These are phyloP conservation scores for Neonectria punicea DNA, from an alignment of 2,329 filamentous ascomycete species.

Conservation along the genomic window DNA sequence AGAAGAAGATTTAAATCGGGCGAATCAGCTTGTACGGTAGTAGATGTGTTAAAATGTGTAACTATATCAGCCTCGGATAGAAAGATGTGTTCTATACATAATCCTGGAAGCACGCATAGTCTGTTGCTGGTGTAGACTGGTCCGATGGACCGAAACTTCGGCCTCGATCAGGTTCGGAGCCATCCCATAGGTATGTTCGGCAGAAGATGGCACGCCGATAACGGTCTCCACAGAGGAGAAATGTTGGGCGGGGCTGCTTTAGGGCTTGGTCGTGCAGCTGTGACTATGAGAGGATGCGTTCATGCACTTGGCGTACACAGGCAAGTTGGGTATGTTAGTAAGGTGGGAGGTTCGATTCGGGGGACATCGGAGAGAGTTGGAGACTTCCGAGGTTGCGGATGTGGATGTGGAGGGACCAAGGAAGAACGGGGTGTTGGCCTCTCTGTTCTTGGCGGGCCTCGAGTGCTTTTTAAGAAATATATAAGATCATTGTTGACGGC, in stretches of 20 bases:
- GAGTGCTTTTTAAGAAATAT: too few species aligned
- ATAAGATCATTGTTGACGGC: too few species aligned
- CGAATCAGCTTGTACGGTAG: constrained; percentile 40
- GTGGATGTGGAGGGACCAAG: too few species aligned
- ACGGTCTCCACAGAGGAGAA: background rate
- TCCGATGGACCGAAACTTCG: background rate
- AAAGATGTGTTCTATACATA: constrained; percentile 29
- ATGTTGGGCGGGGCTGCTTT: background rate
- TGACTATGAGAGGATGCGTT: constrained; percentile 22
- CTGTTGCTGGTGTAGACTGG: background rate
- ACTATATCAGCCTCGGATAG: constrained; percentile 44
- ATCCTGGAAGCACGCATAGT: background rate
- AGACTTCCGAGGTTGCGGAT: constrained; percentile 32
- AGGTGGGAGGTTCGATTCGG: constrained; percentile 12
- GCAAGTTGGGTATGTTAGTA: background rate
- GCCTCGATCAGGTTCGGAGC: background rate
- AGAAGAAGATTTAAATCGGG: constrained; percentile 49
- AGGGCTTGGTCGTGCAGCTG: background rate
- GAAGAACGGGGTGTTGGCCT: too few species aligned
- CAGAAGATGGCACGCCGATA: constrained; percentile 5
- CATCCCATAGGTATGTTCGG: background rate
- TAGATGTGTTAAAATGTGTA: constrained; percentile 46
- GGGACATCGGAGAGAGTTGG: constrained; percentile 20
- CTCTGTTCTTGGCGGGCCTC: too few species aligned
- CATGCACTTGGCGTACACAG: constrained; percentile 23